Conservation (phyloP, 805 yeast genomes). For the Schizosaccharomyces osmophilus region DNA sequence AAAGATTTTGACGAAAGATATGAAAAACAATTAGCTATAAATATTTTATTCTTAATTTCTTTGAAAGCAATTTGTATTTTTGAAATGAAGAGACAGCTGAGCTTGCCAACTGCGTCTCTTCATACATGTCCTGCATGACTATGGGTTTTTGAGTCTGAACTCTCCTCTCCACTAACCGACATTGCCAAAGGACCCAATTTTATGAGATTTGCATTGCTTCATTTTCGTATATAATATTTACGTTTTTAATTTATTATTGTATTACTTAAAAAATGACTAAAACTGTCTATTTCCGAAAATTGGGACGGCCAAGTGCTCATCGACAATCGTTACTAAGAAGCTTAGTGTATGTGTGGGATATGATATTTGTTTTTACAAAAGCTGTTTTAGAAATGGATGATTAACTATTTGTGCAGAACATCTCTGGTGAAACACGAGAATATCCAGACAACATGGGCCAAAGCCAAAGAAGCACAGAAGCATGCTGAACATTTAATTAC, state of each 20-base stretch:
- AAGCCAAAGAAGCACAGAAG: conserved; percentile 45
- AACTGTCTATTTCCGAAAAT: neutral
- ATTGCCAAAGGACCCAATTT: too few species aligned
- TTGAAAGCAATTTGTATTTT: too few species aligned
- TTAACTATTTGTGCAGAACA: conserved; percentile 12
- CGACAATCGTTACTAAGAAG: neutral
- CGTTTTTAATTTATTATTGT: neutral
- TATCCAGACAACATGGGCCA: conserved; percentile 47
- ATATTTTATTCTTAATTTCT: too few species aligned
- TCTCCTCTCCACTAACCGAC: too few species aligned
- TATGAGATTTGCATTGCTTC: too few species aligned
- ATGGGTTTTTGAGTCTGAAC: too few species aligned
- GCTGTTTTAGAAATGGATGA: conserved; percentile 35
- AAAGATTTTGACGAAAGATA: too few species aligned
- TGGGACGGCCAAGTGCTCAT: neutral
- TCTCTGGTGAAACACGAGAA: conserved; percentile 47
- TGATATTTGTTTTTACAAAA: conserved; percentile 11
- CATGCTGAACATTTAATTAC: conserved; percentile 40
- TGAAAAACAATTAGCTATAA: too few species aligned
- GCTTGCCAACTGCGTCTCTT: too few species aligned
- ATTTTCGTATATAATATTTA: too few species aligned
- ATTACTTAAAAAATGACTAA: neutral
- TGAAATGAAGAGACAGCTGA: too few species aligned
- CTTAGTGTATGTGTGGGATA: neutral
- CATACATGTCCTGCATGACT: too few species aligned